A percentile compares a stretch with the other conserved stretches of the same genome.
These are phyloP conservation scores for Fusarium solani-melongenae DNA, from an alignment of 2,329 filamentous ascomycete species.

Conservation along the genomic window DNA sequence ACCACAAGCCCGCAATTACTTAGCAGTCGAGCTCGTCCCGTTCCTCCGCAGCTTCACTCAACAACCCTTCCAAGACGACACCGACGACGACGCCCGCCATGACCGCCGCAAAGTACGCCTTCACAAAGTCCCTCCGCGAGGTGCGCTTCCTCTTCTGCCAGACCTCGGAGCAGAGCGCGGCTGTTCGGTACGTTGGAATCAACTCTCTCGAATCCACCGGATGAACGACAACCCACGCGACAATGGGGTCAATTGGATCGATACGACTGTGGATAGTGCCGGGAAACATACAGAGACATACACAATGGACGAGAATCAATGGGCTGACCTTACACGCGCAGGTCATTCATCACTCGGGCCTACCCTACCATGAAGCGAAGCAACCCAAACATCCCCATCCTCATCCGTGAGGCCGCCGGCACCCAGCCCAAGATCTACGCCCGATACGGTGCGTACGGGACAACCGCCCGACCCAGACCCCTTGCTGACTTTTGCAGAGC, in stretches of 20 bases:
- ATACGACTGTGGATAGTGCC: neutral
- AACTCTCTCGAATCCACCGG: neutral
- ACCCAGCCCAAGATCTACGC: slow-evolving; percentile 89
- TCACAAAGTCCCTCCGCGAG: slow-evolving; percentile 90
- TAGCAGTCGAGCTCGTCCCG: slow-evolving; percentile 32
- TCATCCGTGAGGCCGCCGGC: slow-evolving; percentile 91
- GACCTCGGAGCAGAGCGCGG: slow-evolving; percentile 88
- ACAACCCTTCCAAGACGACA: slow-evolving; percentile 1
- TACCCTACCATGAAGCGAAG: slow-evolving; percentile 99
- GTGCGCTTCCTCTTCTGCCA: slow-evolving; percentile 98
- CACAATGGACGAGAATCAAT: neutral
- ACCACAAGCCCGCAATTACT: slow-evolving; percentile 45
- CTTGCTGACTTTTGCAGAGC: slow-evolving; percentile 52
- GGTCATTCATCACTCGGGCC: slow-evolving; percentile 87
- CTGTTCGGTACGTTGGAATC: slow-evolving; percentile 75
- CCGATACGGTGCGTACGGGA: slow-evolving; percentile 77
- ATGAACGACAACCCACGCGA: slow-evolving; percentile 4
- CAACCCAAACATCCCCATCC: slow-evolving; percentile 92
- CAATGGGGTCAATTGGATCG: slow-evolving; percentile 26
- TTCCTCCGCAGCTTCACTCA: neutral
- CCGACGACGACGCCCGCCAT: slow-evolving; percentile 60
- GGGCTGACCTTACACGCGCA: slow-evolving; percentile 52
- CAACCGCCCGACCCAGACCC: neutral
- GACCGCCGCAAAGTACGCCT: slow-evolving; percentile 90
- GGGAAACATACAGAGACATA: neutral